Percentiles rank a stretch among this genome's conserved stretches.
phyloP scores from a whole-genome alignment of 306 rosid species.

The Sphenostylis stenocarpa region DNA sequence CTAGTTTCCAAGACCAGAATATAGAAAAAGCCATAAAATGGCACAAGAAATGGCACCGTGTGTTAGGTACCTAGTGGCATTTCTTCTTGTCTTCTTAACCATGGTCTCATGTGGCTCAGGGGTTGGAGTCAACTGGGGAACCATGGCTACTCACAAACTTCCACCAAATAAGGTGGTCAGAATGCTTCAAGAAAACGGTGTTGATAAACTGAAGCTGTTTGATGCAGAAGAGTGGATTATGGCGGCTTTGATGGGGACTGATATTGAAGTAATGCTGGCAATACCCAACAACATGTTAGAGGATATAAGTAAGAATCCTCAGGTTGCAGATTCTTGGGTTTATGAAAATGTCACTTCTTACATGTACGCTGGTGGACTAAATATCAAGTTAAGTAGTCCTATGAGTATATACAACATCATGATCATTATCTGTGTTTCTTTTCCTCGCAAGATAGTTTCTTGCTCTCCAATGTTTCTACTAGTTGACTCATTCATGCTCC shows the following conservation, averaged over 20 bases:
- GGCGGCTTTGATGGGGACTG: conserved; percentile 70
- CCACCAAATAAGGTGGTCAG: conserved; percentile 65
- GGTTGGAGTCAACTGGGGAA: conserved; percentile 96
- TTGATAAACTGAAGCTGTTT: conserved; percentile 69
- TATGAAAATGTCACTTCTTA: conserved; percentile 80
- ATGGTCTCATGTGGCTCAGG: conserved; percentile 35
- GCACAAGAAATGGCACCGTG: conserved; percentile 33
- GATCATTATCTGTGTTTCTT: neutral
- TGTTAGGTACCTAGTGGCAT: conserved; percentile 9
- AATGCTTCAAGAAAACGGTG: conserved; percentile 78
- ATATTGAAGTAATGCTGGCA: conserved; percentile 86
- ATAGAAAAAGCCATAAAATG: conserved; percentile 48
- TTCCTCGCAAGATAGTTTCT: neutral
- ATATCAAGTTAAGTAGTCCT: conserved; percentile 75
- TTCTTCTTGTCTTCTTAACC: conserved; percentile 42
- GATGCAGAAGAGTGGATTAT: conserved; percentile 83
- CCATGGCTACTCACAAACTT: conserved; percentile 74
- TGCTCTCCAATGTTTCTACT: neutral
- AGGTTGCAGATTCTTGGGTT: conserved; percentile 83
- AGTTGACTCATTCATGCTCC: neutral
- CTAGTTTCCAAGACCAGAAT: conserved; percentile 34
- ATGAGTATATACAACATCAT: neutral
- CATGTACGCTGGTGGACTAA: conserved; percentile 73
- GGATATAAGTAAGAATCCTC: conserved; percentile 53
- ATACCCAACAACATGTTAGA: conserved; percentile 79